Evolutionary conservation across 257 asterid species (phyloP), one percentile per base, ranked within the genome.

Genomic region (Mentha longifolia): DNA sequence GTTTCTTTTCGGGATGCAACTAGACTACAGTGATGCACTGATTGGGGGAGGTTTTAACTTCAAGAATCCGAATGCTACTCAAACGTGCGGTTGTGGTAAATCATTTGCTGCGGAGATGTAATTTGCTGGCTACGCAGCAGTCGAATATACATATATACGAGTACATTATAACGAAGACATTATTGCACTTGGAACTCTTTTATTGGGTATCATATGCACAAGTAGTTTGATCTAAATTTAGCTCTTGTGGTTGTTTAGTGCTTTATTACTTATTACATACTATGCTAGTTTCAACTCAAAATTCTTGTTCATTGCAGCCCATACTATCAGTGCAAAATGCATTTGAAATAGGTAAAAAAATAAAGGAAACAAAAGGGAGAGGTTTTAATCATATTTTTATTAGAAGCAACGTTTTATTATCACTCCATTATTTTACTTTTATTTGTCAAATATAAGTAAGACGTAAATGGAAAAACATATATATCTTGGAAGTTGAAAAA

Each of bases 31-130:
- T 7, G 89, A 92, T 81, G 96, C 98, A 37, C 96, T 92, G 76
- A 92, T 90, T n/a, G 98, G 98, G 2, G 98, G 98, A 55, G 98
- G 96, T 25, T 92, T 89, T 77, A 86, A 91, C 77, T 92, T 92
- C 89, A 88, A 82, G 83, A 92, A 92, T 66, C 98, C 98, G 42
- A 92, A 92, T 60, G 98, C 98, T 39, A 89, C 96, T 16, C 97
- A 90, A 73, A 92, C 97, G 4, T 92, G 98, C 54, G 97, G 98
- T 22, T 92, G 98, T 76, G 98, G 98, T 28, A 92, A 92, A 83
- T 92, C 98, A 43, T 92, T 92, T 75, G 79, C 88, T 60, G 92
- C 97, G 1, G 92, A 85, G 78, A 86, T 90, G 95, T 88, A 81
- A 86, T 60, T 28, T 31, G 61, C 63, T 77, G 68, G 43, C 51